Evolutionary conservation across 208 protist genomes (phyloP).

Genomic region (Crithidia brevicula): DNA sequence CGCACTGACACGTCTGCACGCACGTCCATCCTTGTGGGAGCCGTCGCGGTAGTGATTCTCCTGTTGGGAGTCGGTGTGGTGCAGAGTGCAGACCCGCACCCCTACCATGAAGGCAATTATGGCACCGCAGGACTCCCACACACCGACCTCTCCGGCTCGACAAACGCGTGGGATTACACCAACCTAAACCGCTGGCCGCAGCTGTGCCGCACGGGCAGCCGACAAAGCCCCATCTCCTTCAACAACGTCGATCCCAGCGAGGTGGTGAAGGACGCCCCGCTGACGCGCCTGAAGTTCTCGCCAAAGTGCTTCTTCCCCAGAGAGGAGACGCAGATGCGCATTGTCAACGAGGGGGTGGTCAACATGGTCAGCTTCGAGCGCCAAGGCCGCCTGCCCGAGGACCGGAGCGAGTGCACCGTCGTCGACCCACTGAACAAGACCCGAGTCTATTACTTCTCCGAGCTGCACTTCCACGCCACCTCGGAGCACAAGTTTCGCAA

Average conservation of each 20-base stretch:
- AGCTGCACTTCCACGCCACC: slow-evolving; percentile 68
- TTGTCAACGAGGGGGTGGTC: slow-evolving; percentile 57
- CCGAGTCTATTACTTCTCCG: slow-evolving; percentile 53
- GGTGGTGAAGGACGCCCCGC: slow-evolving; percentile 32
- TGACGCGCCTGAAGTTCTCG: slow-evolving; percentile 59
- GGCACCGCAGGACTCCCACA: slow-evolving; percentile 45
- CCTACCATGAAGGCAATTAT: slow-evolving; percentile 62
- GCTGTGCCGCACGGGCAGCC: slow-evolving; percentile 51
- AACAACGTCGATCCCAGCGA: slow-evolving; percentile 52
- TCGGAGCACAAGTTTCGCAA: slow-evolving; percentile 68
- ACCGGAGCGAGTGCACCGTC: slow-evolving; percentile 55
- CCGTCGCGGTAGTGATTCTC: neutral
- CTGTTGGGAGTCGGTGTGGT: neutral
- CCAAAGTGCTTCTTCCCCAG: slow-evolving; percentile 51
- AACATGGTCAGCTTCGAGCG: slow-evolving; percentile 51
- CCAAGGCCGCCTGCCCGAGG: slow-evolving; percentile 28
- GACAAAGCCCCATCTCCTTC: slow-evolving; percentile 81
- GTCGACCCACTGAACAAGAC: slow-evolving; percentile 49
- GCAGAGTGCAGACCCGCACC: slow-evolving; percentile 13
- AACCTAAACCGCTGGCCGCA: slow-evolving; percentile 52
- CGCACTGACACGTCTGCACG: too few species aligned
- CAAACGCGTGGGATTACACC: slow-evolving; percentile 44
- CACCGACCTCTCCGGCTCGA: slow-evolving; percentile 16
- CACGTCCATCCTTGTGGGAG: neutral
- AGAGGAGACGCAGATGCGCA: slow-evolving; percentile 55